Conservation (phyloP, 371 early-diverging fungal genomes). For the Apophysomyces variabilis region DNA sequence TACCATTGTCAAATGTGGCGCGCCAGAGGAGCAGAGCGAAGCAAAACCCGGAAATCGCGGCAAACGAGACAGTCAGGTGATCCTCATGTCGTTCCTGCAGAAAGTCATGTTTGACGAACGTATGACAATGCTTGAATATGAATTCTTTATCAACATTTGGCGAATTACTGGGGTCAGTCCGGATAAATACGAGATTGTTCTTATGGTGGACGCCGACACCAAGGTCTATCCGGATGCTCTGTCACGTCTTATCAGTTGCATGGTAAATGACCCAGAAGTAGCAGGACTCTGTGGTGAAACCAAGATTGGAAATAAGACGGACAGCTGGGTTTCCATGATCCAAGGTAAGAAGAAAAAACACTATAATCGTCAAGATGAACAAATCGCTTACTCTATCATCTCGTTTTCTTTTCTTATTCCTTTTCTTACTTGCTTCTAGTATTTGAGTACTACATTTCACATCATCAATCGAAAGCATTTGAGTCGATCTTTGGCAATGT, state of each 20-base stretch:
- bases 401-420: neutral
- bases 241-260: conserved; percentile 68
- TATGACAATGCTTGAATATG: conserved; percentile 95
- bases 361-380: neutral
- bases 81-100: conserved; percentile 97
- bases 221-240: conserved; percentile 82
- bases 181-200: conserved; percentile 84
- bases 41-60: conserved; percentile 96
- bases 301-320: conserved; percentile 84
- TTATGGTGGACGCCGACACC: conserved; percentile 99
- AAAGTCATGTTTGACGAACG: conserved; percentile 95
- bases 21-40: conserved; percentile 68
- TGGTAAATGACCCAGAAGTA: conserved; percentile 76
- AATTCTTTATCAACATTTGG: conserved; percentile 92
- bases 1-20: conserved; percentile 92
- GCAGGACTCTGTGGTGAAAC: conserved; percentile 90
- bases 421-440: conserved; percentile 13
- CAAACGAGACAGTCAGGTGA: conserved; percentile 98
- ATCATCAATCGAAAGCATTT: conserved; percentile 92
- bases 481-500: conserved; percentile 98
- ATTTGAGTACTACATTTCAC: conserved; percentile 73
- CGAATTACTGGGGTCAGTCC: conserved; percentile 82
- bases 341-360: conserved; percentile 56
- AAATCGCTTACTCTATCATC: neutral
- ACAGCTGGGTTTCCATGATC: conserved; percentile 89